Conservation (phyloP, 495 filamentous ascomycete species). For the Alectoria sarmentosa region DNA sequence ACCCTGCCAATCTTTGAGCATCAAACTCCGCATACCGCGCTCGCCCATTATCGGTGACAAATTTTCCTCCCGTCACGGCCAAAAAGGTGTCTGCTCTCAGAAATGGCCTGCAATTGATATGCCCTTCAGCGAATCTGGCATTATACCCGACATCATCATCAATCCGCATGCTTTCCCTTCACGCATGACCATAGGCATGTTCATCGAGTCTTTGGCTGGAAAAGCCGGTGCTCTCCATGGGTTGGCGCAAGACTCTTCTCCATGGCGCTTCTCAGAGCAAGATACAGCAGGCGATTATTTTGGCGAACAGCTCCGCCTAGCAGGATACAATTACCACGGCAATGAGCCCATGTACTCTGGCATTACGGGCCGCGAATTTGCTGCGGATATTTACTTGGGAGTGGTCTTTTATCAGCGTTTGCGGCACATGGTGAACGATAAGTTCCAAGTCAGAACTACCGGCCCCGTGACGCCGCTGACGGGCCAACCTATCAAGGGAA, state of each 20-base stretch:
- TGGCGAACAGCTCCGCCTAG: conserved; percentile 85
- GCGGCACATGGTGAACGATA: conserved; percentile 99
- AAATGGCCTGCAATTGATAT: conserved; percentile 93
- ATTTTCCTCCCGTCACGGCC: conserved; percentile 52
- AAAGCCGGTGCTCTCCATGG: conserved; percentile 93
- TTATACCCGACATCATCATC: conserved; percentile 96
- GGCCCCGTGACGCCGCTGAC: conserved; percentile 82
- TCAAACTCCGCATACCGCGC: conserved; percentile 88
- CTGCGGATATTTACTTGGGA: conserved; percentile 93
- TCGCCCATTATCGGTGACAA: conserved; percentile 80
- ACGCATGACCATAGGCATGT: conserved; percentile 99
- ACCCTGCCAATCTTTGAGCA: conserved; percentile 74
- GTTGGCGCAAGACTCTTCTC: conserved; percentile 87
- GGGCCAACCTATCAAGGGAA: conserved; percentile 93
- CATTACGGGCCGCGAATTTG: conserved; percentile 89
- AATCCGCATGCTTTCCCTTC: conserved; percentile 99
- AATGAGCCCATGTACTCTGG: conserved; percentile 98
- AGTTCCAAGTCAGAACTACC: conserved; percentile 96
- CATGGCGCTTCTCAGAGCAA: conserved; percentile 88
- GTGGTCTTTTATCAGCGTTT: conserved; percentile 97
- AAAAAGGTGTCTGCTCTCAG: conserved; percentile 77
- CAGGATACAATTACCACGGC: conserved; percentile 95
- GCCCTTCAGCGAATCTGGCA: conserved; percentile 96
- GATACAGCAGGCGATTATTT: conserved; percentile 93
- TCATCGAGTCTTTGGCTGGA: conserved; percentile 93